phyloP scores from a whole-genome alignment of 2,329 filamentous ascomycete species.

The Ramichloridium luteum region DNA sequence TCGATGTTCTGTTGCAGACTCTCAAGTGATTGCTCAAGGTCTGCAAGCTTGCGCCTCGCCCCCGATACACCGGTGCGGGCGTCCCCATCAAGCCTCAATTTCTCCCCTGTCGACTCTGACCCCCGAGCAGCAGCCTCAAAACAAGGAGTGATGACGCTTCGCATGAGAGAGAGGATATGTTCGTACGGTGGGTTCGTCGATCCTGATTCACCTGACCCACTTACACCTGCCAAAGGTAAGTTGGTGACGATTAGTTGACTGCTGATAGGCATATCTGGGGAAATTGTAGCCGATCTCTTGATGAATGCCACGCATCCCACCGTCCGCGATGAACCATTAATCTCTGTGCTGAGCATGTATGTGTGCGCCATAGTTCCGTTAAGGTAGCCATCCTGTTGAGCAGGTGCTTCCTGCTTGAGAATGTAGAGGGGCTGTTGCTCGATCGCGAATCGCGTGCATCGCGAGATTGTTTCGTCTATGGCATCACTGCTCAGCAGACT shows the following conservation, averaged over 20 bases:
- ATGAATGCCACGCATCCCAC: constrained; percentile 77
- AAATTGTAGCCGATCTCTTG: constrained; percentile 80
- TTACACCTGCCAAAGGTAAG: constrained; percentile 66
- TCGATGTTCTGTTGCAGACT: constrained; percentile 97
- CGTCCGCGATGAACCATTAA: constrained; percentile 68
- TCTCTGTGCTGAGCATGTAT: constrained; percentile 71
- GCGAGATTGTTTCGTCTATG: constrained; percentile 67
- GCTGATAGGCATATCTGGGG: constrained; percentile 67
- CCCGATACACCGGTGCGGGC: constrained; percentile 89
- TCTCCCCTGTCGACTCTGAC: constrained; percentile 52
- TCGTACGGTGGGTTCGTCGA: constrained; percentile 74
- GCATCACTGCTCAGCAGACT: constrained; percentile 67
- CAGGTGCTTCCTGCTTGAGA: constrained; percentile 56
- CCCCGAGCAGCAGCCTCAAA: constrained; percentile 92
- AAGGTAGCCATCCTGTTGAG: constrained; percentile 39
- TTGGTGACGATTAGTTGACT: constrained; percentile 90
- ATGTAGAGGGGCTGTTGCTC: constrained; percentile 88
- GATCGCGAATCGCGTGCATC: constrained; percentile 78
- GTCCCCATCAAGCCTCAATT: constrained; percentile 71
- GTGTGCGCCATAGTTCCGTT: constrained; percentile 26
- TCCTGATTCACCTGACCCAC: constrained; percentile 32
- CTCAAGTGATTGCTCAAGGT: constrained; percentile 77
- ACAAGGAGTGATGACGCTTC: constrained; percentile 84
- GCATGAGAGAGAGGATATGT: constrained; percentile 80
- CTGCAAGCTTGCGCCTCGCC: constrained; percentile 94